These are phyloP conservation scores for Reutealis trisperma DNA, from an alignment of 345 rosid species.

Conservation along the genomic window DNA sequence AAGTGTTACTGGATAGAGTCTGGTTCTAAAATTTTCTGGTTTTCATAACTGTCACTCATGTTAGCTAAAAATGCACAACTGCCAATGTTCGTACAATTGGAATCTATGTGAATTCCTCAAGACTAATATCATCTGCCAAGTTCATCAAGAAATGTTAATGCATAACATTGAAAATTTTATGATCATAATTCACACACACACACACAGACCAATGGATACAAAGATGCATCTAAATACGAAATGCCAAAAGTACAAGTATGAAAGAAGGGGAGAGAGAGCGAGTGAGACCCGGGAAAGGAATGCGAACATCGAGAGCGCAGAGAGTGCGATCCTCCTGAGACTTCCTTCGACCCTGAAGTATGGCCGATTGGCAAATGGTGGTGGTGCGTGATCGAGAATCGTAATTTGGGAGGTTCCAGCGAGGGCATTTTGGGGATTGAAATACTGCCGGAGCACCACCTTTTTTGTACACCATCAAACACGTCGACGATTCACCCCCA, in stretches of 20 bases:
- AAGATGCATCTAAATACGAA: no score
- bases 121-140: no score
- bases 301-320: constrained; percentile 72
- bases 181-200: not conserved
- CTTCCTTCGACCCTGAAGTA: constrained; percentile 68
- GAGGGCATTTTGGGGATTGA: constrained; percentile 84
- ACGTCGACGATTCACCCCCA: constrained; percentile 65
- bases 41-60: no score
- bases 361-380: constrained; percentile 57
- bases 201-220: not conserved
- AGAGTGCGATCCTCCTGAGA: constrained; percentile 80
- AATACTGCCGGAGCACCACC: constrained; percentile 96
- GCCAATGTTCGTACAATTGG: no score
- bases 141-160: no score
- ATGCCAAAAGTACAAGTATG: not conserved
- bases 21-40: no score
- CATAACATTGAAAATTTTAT: no score
- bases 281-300: constrained; percentile 74
- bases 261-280: not conserved
- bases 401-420: constrained; percentile 62
- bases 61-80: no score
- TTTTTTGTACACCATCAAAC: constrained; percentile 73
- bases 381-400: constrained; percentile 38
- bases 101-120: no score
- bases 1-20: no score